phyloP scores from a whole-genome alignment of 441 rosid genomes.

The Geranium incanum region DNA sequence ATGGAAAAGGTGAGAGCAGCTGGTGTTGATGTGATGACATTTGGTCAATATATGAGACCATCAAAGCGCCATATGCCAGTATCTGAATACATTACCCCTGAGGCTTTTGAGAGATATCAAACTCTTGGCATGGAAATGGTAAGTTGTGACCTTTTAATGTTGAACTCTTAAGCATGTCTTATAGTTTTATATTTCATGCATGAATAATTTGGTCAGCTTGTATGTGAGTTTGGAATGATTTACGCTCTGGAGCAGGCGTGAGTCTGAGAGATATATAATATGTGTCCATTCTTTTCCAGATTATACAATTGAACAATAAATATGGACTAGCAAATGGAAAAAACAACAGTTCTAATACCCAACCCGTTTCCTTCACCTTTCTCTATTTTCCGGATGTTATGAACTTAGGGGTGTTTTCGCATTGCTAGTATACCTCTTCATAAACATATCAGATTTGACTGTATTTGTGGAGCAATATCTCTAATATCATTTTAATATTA shows the following conservation, averaged over 20 bases:
- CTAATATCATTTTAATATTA: no score
- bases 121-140: constrained; percentile 94
- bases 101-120: constrained; percentile 80
- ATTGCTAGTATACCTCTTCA: no score
- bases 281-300: not conserved
- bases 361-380: no score
- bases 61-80: constrained; percentile 98
- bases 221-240: not conserved
- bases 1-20: constrained; percentile 95
- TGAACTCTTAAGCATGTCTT: constrained; percentile 31
- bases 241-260: not conserved
- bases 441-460: no score
- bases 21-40: constrained; percentile 90
- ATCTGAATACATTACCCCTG: constrained; percentile 86
- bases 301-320: no score
- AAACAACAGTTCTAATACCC: no score
- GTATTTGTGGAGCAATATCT: no score
- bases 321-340: no score
- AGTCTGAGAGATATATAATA: no score
- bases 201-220: not conserved
- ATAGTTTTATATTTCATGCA: not conserved
- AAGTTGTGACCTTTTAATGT: constrained; percentile 20
- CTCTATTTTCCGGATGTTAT: no score
- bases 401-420: no score
- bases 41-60: constrained; percentile 98